Base-by-base conservation (phyloP, 2,329 filamentous ascomycete species). In the Stachybotrys chlorohalonatus region DNA sequence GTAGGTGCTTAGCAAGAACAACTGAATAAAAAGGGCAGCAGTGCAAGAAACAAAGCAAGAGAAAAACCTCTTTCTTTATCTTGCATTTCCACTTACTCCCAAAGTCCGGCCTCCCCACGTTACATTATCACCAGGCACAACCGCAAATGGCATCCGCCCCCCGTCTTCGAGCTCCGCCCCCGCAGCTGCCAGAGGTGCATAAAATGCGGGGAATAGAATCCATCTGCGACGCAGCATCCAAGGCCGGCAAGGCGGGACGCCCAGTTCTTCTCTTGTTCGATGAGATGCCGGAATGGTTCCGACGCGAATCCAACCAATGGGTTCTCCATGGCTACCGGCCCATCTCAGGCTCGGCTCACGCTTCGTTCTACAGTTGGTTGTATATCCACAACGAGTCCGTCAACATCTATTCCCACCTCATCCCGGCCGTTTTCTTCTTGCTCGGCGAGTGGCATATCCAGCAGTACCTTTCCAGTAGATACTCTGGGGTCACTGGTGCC, bases 361-460 rank as follows among this genome's bases (percentile, higher is more conserved):
- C 55, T 11, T 78, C 68, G 53, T 60, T 77, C 51, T 52, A 59
- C 31, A 77, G 74, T 53, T 71, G 68, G 66, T 57, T 60, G 2
- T 73, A 74, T 58, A 32, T 69, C n/a, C 66, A 70, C 59, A 70
- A 69, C 54, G 66, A 70, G 54, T 60, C 66, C 6, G 55, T 65
- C 56, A 69, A 69, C 58, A 68, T 69, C 56, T 66, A 63, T 57
- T 62, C 66, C 11, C 66, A 70, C 59, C 66, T 80, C 5, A 57
- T 80, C 2, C 75, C 77, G 0, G 73, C 69, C 11, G 47, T 75
- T 3, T 24, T 67, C 17, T 67, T 56, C 51, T 53, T 71, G 6
- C 47, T 70, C 7, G 63, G 64, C 17, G 65, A 72, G 55, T 60
- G 56, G 46, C 57, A 58, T 32, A 55, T 64, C 53, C 53, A 52